Evolutionary conservation across 192 early-diverging fungal species (phyloP).

Genomic region (Gaertneriomyces semiglobifer): DNA sequence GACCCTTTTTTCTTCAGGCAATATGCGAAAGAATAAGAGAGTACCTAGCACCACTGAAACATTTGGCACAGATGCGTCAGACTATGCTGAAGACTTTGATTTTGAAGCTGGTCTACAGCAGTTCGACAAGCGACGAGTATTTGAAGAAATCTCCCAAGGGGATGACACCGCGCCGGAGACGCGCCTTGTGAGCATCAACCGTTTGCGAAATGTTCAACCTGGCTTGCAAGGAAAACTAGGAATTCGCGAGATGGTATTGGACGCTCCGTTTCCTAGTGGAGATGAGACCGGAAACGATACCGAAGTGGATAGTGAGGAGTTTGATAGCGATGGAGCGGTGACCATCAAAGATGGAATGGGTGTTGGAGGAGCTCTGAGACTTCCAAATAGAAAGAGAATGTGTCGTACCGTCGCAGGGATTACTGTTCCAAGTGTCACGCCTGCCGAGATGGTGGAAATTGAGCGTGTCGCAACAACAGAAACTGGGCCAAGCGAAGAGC

Average conservation of each 20-base stretch:
- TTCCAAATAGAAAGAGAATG: neutral
- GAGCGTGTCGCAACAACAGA: conserved; percentile 55
- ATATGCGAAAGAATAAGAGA: too few species aligned
- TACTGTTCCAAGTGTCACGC: conserved; percentile 56
- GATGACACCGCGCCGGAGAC: conserved; percentile 71
- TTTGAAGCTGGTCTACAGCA: conserved; percentile 40
- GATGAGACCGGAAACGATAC: conserved; percentile 52
- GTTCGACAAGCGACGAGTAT: conserved; percentile 67
- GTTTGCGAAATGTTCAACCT: conserved; percentile 28
- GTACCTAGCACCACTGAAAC: neutral
- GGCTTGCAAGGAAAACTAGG: conserved; percentile 45
- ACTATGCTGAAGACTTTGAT: conserved; percentile 42
- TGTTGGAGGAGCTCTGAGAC: conserved; percentile 10
- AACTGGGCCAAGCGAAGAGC: conserved; percentile 65
- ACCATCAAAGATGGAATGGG: conserved; percentile 6
- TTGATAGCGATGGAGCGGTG: conserved; percentile 35
- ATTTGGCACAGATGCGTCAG: conserved; percentile 19
- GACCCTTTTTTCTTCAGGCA: too few species aligned
- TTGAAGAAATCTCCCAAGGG: conserved; percentile 63
- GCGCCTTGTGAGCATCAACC: conserved; percentile 67
- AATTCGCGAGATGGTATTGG: conserved; percentile 67
- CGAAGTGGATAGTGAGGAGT: conserved; percentile 41
- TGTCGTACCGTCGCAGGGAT: conserved; percentile 40
- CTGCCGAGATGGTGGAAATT: conserved; percentile 64
- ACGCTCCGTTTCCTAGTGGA: conserved; percentile 34